Conservation (phyloP, 2,329 filamentous ascomycete species). For the Colletotrichum horii region DNA sequence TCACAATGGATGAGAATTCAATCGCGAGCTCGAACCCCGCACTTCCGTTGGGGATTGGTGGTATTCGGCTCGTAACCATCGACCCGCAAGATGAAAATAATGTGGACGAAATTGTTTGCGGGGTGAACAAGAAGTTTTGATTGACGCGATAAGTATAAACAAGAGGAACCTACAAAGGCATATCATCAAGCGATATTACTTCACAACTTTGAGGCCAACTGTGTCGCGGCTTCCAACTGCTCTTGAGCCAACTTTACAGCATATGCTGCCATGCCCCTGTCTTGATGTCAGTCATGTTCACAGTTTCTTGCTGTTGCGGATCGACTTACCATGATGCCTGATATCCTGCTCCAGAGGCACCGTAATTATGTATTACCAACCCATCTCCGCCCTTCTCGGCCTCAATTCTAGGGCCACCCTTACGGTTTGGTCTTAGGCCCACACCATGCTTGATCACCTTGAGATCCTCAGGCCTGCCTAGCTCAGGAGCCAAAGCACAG, state of each 20-base stretch:
- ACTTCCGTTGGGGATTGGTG: background rate
- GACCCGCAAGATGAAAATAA: no score
- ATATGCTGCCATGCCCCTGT: slow-evolving; percentile 13
- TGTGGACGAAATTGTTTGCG: no score
- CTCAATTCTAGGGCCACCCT: slow-evolving; percentile 35
- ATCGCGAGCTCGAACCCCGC: no score
- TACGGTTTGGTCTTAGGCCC: slow-evolving; percentile 33
- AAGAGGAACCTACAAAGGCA: background rate
- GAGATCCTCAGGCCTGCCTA: slow-evolving; percentile 35
- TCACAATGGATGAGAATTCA: background rate
- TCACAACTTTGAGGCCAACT: background rate
- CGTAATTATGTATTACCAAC: slow-evolving; percentile 32
- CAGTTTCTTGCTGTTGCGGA: background rate
- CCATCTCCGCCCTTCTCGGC: slow-evolving; percentile 25
- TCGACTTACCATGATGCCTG: slow-evolving; percentile 27
- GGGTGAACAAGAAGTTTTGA: no score
- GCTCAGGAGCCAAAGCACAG: slow-evolving; percentile 36
- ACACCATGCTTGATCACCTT: slow-evolving; percentile 37
- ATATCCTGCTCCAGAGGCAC: slow-evolving; percentile 31
- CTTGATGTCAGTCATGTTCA: background rate
- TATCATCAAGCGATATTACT: background rate
- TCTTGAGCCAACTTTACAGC: background rate
- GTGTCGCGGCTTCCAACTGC: background rate
- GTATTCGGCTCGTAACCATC: no score
- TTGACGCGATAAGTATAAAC: no score